Conservation (phyloP, 495 filamentous ascomycete genomes). For the Penicillium robsamsonii region DNA sequence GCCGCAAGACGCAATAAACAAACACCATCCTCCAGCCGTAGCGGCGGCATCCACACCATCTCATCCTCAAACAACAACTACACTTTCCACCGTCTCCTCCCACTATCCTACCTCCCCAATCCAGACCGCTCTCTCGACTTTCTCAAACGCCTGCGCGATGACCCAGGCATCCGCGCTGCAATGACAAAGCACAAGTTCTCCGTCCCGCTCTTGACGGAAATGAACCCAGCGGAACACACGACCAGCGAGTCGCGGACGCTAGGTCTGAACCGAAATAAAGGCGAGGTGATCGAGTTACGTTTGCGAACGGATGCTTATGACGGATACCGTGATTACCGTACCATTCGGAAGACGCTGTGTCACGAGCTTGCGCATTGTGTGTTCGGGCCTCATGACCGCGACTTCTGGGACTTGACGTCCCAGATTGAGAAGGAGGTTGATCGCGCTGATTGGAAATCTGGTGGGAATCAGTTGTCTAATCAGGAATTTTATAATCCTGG, state of each 20-base stretch:
- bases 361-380: constrained; percentile 96
- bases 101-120: constrained; percentile 75
- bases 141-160: constrained; percentile 71
- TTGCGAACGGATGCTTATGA: constrained; percentile 91
- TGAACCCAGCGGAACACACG: constrained; percentile 86
- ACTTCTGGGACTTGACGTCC: constrained; percentile 85
- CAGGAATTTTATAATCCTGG: constrained; percentile 70
- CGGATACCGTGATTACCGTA: constrained; percentile 88
- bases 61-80: constrained; percentile 55
- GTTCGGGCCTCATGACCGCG: constrained; percentile 72
- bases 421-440: constrained; percentile 88
- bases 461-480: constrained; percentile 61
- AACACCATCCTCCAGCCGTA: constrained; percentile 34
- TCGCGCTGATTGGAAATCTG: constrained; percentile 66
- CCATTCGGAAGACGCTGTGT: constrained; percentile 86
- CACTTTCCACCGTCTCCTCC: constrained; percentile 76
- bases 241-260: constrained; percentile 76
- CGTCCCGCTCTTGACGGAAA: constrained; percentile 89
- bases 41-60: constrained; percentile 43
- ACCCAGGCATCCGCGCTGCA: constrained; percentile 77
- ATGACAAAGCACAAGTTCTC: constrained; percentile 84
- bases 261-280: constrained; percentile 82
- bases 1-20: constrained; percentile 28
- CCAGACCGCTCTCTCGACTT: constrained; percentile 65
- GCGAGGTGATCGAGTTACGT: constrained; percentile 88